These are phyloP conservation scores for Colletotrichum tropicale DNA, from an alignment of 2,329 filamentous ascomycete species.

Conservation along the genomic window DNA sequence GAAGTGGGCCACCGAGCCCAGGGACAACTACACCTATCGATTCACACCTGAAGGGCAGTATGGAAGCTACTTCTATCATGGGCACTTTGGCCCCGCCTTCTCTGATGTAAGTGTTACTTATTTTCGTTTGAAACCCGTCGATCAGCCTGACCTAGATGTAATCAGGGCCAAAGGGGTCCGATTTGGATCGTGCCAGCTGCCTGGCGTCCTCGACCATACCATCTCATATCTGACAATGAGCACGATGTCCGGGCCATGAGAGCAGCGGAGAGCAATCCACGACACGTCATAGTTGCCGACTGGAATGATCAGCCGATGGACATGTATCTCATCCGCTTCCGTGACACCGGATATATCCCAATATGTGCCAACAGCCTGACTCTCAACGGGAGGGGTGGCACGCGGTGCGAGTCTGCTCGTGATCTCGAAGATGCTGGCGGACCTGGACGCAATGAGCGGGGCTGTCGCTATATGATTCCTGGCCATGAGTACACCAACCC, in stretches of 20 bases:
- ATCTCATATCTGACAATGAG: neutral
- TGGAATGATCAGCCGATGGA: slow-evolving; percentile 9
- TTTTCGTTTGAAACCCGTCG: accelerated
- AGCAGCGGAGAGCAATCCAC: neutral
- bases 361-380: slow-evolving; percentile 8
- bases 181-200: neutral
- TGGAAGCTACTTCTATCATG: slow-evolving; percentile 7
- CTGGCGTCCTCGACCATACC: neutral
- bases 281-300: neutral
- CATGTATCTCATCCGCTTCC: slow-evolving; percentile 6
- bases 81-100: slow-evolving; percentile 5
- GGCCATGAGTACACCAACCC: neutral
- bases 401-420: neutral
- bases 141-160: too few relatives aligned
- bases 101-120: neutral
- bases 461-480: neutral
- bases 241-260: neutral
- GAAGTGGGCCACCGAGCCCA: slow-evolving; percentile 6
- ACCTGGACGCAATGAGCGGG: neutral
- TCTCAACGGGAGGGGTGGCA: neutral
- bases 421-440: neutral
- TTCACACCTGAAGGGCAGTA: slow-evolving; percentile 10
- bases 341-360: slow-evolving; percentile 9
- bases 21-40: slow-evolving; percentile 7
- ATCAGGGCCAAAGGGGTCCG: neutral